A percentile compares a stretch with the other conserved stretches of the same genome.
Conservation (phyloP, 2,329 filamentous ascomycete species). For the Aspergillus sclerotialis region DNA sequence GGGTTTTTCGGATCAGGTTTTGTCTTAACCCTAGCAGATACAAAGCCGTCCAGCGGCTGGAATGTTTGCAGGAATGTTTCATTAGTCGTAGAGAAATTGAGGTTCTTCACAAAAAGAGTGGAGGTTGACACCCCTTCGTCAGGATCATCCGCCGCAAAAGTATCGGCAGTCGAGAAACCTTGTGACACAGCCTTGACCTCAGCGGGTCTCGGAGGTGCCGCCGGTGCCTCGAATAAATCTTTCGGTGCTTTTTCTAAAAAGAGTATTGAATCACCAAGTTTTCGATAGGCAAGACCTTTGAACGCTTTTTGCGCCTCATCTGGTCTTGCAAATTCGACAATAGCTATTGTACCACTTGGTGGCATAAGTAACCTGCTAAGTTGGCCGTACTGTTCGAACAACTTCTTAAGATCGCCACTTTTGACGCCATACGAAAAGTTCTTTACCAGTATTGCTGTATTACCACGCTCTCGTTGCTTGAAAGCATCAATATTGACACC, state of each 20-base stretch:
- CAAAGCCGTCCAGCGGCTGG: conserved; percentile 74
- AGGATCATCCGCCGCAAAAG: conserved; percentile 34
- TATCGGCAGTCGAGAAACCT: conserved; percentile 36
- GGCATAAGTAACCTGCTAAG: conserved; percentile 83
- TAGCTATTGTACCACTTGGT: conserved; percentile 84
- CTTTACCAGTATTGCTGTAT: conserved; percentile 84
- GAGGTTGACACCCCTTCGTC: conserved; percentile 51
- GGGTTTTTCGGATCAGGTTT: conserved; percentile 88
- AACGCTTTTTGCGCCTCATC: conserved; percentile 79
- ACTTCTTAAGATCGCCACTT: conserved; percentile 65
- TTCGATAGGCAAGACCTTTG: conserved; percentile 75
- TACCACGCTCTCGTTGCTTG: conserved; percentile 74
- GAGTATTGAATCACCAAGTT: conserved; percentile 82
- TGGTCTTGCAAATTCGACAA: conserved; percentile 77
- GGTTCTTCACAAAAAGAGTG: conserved; percentile 89
- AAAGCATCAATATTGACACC: conserved; percentile 91
- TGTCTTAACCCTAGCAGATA: conserved; percentile 85
- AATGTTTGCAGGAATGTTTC: conserved; percentile 70
- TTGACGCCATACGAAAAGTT: conserved; percentile 85
- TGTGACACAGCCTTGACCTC: conserved; percentile 29
- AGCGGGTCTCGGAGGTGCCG: conserved; percentile 21
- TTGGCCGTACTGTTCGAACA: conserved; percentile 81
- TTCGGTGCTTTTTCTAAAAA: conserved; percentile 92
- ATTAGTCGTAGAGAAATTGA: conserved; percentile 85
- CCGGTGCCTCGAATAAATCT: conserved; percentile 57